Percentiles rank a stretch among this genome's conserved stretches.
Evolutionary conservation across 345 rosid species (phyloP).

Genomic region (Eucalyptus polybractea): DNA sequence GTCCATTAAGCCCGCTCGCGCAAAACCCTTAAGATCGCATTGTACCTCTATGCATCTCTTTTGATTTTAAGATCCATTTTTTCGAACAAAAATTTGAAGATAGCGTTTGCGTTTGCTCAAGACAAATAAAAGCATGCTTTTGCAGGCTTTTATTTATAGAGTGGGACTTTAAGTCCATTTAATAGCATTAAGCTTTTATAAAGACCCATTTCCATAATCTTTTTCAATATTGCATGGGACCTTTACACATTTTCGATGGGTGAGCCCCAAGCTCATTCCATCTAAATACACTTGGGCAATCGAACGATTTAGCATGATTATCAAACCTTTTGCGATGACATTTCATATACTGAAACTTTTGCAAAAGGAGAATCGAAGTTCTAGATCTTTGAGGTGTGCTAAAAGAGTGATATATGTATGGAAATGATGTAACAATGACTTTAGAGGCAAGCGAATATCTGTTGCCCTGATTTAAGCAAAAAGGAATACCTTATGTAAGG

Average conservation of each 20-base stretch:
- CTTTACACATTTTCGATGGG: too few species aligned
- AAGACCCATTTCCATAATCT: not conserved
- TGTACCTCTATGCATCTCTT: not conserved
- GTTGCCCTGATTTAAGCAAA: not conserved
- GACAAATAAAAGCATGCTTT: not conserved
- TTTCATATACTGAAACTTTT: not conserved
- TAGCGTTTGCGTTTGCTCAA: too few species aligned
- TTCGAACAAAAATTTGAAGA: not conserved
- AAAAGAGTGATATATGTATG: not conserved
- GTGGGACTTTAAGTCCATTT: not conserved
- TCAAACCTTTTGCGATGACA: too few species aligned
- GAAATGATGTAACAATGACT: not conserved
- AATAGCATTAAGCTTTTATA: not conserved
- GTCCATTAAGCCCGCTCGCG: not conserved
- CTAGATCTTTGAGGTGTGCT: not conserved
- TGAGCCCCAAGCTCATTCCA: too few species aligned
- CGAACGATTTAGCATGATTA: too few species aligned
- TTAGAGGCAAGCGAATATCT: not conserved
- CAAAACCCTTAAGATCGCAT: not conserved
- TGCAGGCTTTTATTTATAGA: not conserved
- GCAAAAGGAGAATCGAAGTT: not conserved
- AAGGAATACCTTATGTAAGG: not conserved
- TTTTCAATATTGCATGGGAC: too few species aligned
- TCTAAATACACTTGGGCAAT: too few species aligned
- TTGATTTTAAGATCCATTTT: not conserved